These are phyloP conservation scores for Turritis glabra DNA, from an alignment of 345 rosid genomes.

Conservation along the genomic window DNA sequence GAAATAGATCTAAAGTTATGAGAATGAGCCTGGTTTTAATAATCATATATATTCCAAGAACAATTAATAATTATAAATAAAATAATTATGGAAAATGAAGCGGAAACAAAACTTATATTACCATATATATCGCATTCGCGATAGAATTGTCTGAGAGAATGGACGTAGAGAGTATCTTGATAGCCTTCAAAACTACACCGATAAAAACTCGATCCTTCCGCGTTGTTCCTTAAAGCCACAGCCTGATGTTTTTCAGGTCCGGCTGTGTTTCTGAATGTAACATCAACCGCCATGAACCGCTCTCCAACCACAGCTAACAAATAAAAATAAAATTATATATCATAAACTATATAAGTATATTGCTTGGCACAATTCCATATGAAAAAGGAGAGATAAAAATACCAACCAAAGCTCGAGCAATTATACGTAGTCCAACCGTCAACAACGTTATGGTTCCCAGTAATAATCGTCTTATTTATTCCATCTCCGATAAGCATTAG, in stretches of 20 bases:
- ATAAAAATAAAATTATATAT: neutral
- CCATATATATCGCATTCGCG: constrained; percentile 59
- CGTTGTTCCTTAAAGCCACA: constrained; percentile 62
- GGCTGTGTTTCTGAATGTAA: constrained; percentile 64
- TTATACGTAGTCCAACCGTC: constrained; percentile 72
- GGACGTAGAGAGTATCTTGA: constrained; percentile 58
- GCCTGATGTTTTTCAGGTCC: constrained; percentile 71
- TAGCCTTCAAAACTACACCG: constrained; percentile 70
- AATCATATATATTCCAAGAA: neutral
- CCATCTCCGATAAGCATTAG: constrained; percentile 69
- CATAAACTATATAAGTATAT: neutral
- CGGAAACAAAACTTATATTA: neutral
- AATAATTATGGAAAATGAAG: neutral
- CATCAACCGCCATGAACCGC: constrained; percentile 56
- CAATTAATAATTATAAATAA: neutral
- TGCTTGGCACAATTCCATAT: neutral
- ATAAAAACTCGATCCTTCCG: constrained; percentile 55
- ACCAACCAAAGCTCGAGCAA: constrained; percentile 52
- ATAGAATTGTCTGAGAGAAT: constrained; percentile 52
- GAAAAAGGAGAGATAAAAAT: neutral
- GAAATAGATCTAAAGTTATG: neutral
- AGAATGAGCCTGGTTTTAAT: neutral
- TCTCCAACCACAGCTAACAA: constrained; percentile 63
- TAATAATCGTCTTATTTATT: constrained; percentile 53
- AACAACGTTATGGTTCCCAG: constrained; percentile 56